Base-by-base conservation (phyloP, 305 asterid species). In the Nicotiana rustica region DNA sequence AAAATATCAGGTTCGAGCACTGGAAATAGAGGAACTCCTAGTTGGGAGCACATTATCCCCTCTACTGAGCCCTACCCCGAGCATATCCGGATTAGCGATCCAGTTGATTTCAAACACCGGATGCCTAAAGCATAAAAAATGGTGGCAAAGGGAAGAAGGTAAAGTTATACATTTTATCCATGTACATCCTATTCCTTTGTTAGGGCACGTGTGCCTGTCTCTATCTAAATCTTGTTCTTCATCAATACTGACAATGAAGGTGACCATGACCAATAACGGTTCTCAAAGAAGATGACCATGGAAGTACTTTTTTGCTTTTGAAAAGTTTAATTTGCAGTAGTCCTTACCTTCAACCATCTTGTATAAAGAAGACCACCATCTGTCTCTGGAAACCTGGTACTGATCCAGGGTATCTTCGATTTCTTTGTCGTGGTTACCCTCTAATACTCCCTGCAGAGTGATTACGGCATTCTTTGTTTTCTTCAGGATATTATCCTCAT, bases 321-420 rank as follows among this genome's bases (percentile, higher is more conserved):
- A 61, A 59, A 36, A 38, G 0, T 18, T 79, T 35, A 36, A 35
- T 38, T 62, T 4, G 10, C 3, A 75, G 80, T 5, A 52, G 57
- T 21, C 36, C 59, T 67, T 90, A 95, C 99, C 99, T 96, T 96
- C 97, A 19, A 94, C 86, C 92, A 93, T 88, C 87, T 85, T 92
- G 91, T 94, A 96, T 49, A 96, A 89, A 76, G 97, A 87, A 0
- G 97, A 92, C 99, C 98, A 93, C 99, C 99, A 96, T 81, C 98
- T 82, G 33, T 93, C 93, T 77, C 89, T 78, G 12, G 99, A 85
- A 85, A 94, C 93, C 83, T 90, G 88, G 89, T 90, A 85, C 64
- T 82, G 90, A 10, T 94, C 95, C 47, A 94, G 97, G 68, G 91
- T 89, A 71, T 93, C 99, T 84, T 91, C 90, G 29, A 96, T 93